Conservation (phyloP, 495 filamentous ascomycete genomes). For the Penicillium roqueforti region DNA sequence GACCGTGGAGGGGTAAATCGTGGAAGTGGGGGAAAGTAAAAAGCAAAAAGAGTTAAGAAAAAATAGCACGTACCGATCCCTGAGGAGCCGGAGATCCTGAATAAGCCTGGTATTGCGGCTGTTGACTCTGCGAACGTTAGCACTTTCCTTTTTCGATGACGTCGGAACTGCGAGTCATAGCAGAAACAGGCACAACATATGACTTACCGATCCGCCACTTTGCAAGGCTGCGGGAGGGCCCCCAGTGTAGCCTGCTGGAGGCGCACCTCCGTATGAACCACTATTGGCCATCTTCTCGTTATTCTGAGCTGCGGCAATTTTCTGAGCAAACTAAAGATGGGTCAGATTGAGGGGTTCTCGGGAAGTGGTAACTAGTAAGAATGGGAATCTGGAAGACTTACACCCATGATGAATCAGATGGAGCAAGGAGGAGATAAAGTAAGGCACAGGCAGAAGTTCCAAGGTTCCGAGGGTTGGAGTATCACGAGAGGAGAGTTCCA, state of each 20-base stretch:
- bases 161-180: constrained; percentile 12
- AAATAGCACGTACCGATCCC: constrained; percentile 38
- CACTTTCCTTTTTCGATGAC: constrained; percentile 17
- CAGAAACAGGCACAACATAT: constrained; percentile 25
- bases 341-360: background rate
- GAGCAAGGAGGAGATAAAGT: constrained; percentile 1
- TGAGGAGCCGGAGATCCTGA: constrained; percentile 33
- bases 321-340: constrained; percentile 41
- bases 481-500: constrained; percentile 4
- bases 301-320: constrained; percentile 39
- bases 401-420: constrained; percentile 27
- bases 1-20: constrained; percentile 11
- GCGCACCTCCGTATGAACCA: constrained; percentile 36
- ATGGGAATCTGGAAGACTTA: constrained; percentile 21
- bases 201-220: constrained; percentile 41
- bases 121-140: constrained; percentile 9
- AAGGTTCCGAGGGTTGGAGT: no score
- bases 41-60: constrained; percentile 13
- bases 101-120: constrained; percentile 42
- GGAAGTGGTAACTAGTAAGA: no score
- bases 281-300: constrained; percentile 21
- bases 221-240: constrained; percentile 39
- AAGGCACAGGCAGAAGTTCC: constrained; percentile 3
- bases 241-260: constrained; percentile 42
- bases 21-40: constrained; percentile 13